Evolutionary conservation across 345 rosid species (phyloP).

Genomic region (Erucastrum elatum): DNA sequence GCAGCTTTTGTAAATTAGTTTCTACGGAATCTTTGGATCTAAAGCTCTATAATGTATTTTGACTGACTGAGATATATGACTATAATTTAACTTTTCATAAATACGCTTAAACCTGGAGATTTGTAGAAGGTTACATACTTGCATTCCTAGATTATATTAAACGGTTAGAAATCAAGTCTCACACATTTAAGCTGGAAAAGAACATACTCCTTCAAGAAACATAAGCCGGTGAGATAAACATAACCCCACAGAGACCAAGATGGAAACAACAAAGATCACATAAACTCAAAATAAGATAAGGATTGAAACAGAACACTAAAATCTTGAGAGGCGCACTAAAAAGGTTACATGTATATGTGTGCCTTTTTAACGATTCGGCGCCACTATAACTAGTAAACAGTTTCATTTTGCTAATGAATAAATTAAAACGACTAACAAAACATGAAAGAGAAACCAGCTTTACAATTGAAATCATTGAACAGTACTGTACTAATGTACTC

Average conservation of each 20-base stretch:
- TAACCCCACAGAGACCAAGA: background rate
- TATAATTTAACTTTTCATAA: background rate
- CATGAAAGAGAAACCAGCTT: background rate
- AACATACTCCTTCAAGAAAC: background rate
- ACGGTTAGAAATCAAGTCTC: background rate
- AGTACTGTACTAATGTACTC: conserved; percentile 1
- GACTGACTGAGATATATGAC: background rate
- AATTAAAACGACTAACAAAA: background rate
- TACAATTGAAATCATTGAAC: background rate
- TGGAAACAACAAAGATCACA: background rate
- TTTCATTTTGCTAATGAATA: background rate
- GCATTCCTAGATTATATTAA: background rate
- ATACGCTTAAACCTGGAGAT: background rate
- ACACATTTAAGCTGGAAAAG: background rate
- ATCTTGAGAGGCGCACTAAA: too few species aligned
- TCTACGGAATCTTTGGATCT: background rate
- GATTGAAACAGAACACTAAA: background rate
- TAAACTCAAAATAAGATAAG: background rate
- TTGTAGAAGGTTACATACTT: background rate
- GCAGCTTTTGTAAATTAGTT: background rate
- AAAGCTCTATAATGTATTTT: background rate
- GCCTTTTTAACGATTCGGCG: conserved; percentile 3
- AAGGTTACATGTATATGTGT: background rate
- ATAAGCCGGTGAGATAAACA: background rate
- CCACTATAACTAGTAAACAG: conserved; percentile 2